A percentile compares a stretch with the other conserved stretches of the same genome.
Evolutionary conservation across 83 land plant genomes (phyloP).

Genomic region (Diphasiastrum complanatum): DNA sequence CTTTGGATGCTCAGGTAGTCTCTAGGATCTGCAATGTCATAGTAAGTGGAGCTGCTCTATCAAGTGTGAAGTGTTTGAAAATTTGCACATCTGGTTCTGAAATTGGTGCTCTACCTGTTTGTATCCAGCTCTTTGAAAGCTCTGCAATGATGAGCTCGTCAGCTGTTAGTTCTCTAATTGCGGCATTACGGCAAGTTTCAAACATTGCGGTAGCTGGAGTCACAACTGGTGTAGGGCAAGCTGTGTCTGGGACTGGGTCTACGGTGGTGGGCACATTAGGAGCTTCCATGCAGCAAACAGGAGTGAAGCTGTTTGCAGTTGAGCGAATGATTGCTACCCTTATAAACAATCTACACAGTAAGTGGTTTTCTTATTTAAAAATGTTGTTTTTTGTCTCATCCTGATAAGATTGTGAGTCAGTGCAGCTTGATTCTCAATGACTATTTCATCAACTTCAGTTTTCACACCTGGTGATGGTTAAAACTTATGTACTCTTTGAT

Average conservation of each 20-base stretch:
- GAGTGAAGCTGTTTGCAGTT: slow-evolving; percentile 67
- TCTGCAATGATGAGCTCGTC: slow-evolving; percentile 74
- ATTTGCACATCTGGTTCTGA: too few relatives aligned
- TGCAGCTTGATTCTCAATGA: too few relatives aligned
- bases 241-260: slow-evolving; percentile 20
- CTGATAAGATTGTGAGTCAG: not conserved
- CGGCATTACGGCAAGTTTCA: slow-evolving; percentile 71
- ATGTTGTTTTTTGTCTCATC: not conserved
- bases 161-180: slow-evolving; percentile 73
- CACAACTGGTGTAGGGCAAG: slow-evolving; percentile 40
- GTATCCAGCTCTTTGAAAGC: slow-evolving; percentile 76
- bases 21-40: not conserved
- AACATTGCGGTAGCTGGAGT: slow-evolving; percentile 41
- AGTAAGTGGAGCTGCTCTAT: too few relatives aligned
- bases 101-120: not conserved
- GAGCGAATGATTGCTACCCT: slow-evolving; percentile 79
- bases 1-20: slow-evolving; percentile 85
- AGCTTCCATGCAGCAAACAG: slow-evolving; percentile 37
- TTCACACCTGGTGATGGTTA: too few relatives aligned
- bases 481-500: too few relatives aligned
- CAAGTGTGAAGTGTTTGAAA: too few relatives aligned
- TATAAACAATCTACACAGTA: slow-evolving; percentile 82
- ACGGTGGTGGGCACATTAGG: slow-evolving; percentile 18
- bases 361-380: slow-evolving; percentile 6
- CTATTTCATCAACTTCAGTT: too few relatives aligned